A percentile compares a stretch with the other conserved stretches of the same genome.
Conservation (phyloP, 805 yeast species). For the Ogataea ganodermae region DNA sequence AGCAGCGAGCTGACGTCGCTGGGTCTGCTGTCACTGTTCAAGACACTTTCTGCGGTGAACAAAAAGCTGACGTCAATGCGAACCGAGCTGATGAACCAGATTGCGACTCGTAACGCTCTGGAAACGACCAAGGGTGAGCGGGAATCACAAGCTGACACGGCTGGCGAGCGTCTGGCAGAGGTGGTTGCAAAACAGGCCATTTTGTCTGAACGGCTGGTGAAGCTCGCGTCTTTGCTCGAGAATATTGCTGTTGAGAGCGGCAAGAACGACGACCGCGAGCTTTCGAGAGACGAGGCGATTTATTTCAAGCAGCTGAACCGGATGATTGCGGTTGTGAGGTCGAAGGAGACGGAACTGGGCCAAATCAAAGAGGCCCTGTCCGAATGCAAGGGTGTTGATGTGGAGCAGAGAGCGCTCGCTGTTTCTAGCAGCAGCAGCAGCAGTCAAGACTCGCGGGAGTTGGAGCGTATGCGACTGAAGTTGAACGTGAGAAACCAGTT, state of each 20-base stretch:
- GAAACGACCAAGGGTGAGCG: constrained; percentile 17
- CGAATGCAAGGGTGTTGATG: constrained; percentile 24
- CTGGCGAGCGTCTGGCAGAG: constrained; percentile 36
- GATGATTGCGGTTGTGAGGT: constrained; percentile 16
- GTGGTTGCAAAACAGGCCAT: constrained; percentile 34
- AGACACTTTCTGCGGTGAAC: constrained; percentile 18
- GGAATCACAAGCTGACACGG: constrained; percentile 19
- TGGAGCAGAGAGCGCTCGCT: not conserved
- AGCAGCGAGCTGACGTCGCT: constrained; percentile 18
- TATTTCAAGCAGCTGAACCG: constrained; percentile 29
- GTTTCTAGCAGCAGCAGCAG: constrained; percentile 1
- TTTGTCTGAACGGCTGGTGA: constrained; percentile 21
- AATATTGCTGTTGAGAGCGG: constrained; percentile 9
- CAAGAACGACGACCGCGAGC: constrained; percentile 14
- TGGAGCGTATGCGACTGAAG: constrained; percentile 21
- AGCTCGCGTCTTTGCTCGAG: constrained; percentile 14
- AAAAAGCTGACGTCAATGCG: constrained; percentile 22
- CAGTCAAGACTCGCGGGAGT: constrained; percentile 8
- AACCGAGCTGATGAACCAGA: constrained; percentile 30
- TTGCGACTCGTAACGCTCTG: constrained; percentile 22
- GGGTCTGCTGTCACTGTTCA: constrained; percentile 25
- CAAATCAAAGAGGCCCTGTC: constrained; percentile 15
- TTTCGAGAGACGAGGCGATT: constrained; percentile 30
- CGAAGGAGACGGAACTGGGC: constrained; percentile 22
- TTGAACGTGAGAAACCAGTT: constrained; percentile 16